phyloP scores from a whole-genome alignment of 305 asterid species.

The Fraxinus xanthoxyloides region DNA sequence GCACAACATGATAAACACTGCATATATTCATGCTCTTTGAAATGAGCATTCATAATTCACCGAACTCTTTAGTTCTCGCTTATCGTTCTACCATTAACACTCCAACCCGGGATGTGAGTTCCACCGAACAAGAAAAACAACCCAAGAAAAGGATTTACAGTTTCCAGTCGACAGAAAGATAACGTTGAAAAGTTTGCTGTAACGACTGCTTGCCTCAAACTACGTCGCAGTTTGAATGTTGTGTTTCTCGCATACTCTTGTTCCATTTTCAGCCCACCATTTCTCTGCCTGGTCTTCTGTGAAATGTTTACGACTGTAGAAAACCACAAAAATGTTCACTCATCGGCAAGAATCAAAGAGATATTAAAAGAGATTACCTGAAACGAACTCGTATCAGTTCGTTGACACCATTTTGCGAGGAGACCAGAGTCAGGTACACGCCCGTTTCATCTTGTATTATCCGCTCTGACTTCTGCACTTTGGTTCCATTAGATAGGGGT shows the following conservation, averaged over 20 bases:
- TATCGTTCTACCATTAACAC: neutral
- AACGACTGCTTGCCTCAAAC: conserved; percentile 17
- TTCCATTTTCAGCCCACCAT: conserved; percentile 85
- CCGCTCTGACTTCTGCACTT: conserved; percentile 49
- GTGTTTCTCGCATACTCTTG: conserved; percentile 58
- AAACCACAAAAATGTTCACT: conserved; percentile 5
- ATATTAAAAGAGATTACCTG: conserved; percentile 46
- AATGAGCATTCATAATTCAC: neutral
- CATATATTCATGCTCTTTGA: neutral
- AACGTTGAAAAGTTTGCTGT: conserved; percentile 16
- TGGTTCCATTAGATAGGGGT: conserved; percentile 39
- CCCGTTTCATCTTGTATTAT: conserved; percentile 76
- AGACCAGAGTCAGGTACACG: conserved; percentile 61
- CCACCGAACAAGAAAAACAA: conserved; percentile 15
- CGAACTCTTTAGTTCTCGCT: neutral
- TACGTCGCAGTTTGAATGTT: conserved; percentile 36
- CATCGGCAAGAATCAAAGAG: neutral
- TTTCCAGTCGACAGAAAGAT: conserved; percentile 23
- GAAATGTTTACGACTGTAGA: conserved; percentile 68
- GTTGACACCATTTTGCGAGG: conserved; percentile 59
- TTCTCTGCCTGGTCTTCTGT: conserved; percentile 77
- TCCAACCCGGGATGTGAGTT: conserved; percentile 11
- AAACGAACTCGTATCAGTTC: conserved; percentile 85
- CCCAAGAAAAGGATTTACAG: conserved; percentile 27
- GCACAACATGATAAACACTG: neutral